A percentile compares a stretch with the other conserved stretches of the same genome.
These are phyloP conservation scores for Boletus sp. DNA, from an alignment of 768 basidiomycete genomes.

Conservation along the genomic window DNA sequence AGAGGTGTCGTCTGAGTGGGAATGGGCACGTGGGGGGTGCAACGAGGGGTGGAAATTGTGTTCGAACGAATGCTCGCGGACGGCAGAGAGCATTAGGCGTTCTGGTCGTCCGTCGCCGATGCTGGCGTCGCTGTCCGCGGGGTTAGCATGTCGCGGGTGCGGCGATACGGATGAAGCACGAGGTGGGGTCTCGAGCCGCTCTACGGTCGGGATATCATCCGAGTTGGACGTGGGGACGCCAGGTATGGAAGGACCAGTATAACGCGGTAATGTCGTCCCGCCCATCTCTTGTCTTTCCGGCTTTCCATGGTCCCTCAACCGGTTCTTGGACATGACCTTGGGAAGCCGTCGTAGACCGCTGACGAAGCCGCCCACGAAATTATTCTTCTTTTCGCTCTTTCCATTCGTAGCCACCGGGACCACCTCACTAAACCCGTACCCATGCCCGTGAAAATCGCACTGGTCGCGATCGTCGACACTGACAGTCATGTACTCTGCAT, in stretches of 20 bases:
- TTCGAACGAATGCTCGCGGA: constrained; percentile 26
- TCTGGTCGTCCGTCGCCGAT: constrained; percentile 23
- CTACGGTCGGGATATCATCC: constrained; percentile 29
- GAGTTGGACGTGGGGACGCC: constrained; percentile 23
- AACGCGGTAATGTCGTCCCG: constrained; percentile 16
- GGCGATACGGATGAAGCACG: constrained; percentile 28
- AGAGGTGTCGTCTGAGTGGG: constrained; percentile 22
- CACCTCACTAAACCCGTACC: constrained; percentile 24
- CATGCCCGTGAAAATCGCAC: constrained; percentile 15
- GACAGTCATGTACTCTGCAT: constrained; percentile 35
- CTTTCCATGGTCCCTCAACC: constrained; percentile 26
- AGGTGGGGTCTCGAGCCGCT: constrained; percentile 24
- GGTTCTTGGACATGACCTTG: constrained; percentile 32
- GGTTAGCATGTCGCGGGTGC: constrained; percentile 11
- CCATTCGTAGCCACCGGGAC: constrained; percentile 17
- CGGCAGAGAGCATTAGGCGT: constrained; percentile 24
- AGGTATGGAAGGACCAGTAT: constrained; percentile 17
- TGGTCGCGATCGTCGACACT: constrained; percentile 25
- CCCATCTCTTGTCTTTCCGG: constrained; percentile 19
- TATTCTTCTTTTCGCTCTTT: constrained; percentile 30
- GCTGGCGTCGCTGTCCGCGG: constrained; percentile 20
- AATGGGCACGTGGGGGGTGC: constrained; percentile 12
- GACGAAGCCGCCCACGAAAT: constrained; percentile 30
- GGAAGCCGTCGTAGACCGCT: constrained; percentile 30
- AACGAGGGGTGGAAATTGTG: constrained; percentile 11